Evolutionary conservation across 345 rosid species (phyloP).

Genomic region (Rhodomyrtus tomentosa): DNA sequence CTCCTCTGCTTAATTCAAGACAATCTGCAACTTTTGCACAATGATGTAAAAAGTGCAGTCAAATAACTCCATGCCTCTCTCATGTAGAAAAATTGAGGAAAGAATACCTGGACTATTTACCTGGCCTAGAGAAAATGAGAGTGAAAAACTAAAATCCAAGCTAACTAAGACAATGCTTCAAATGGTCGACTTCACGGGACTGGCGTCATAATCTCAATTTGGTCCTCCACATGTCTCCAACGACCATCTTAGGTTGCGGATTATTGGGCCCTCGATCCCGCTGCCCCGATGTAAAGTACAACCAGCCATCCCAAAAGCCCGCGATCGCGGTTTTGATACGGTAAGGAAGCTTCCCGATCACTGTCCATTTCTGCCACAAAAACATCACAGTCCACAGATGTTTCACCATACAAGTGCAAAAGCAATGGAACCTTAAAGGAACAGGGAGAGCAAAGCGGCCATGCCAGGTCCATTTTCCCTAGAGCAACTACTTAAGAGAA

Average conservation of each 20-base stretch:
- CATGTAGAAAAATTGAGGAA: not conserved
- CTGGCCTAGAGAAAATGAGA: not conserved
- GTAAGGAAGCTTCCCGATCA: constrained; percentile 71
- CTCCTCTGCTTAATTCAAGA: not conserved
- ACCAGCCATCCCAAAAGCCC: constrained; percentile 70
- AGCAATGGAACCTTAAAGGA: not conserved
- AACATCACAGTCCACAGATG: not conserved
- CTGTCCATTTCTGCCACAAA: constrained; percentile 65
- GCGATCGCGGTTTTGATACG: constrained; percentile 59
- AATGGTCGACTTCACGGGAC: not conserved
- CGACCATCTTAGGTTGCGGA: constrained; percentile 69
- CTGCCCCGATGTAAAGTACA: constrained; percentile 81
- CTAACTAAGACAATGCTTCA: not conserved
- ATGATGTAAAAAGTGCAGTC: not conserved
- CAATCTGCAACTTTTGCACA: not conserved
- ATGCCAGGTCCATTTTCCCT: not conserved
- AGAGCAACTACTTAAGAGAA: not conserved
- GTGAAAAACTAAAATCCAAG: not conserved
- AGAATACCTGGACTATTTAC: not conserved
- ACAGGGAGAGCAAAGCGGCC: not conserved
- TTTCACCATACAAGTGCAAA: not conserved
- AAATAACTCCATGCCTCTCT: not conserved
- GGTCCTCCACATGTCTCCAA: constrained; percentile 81
- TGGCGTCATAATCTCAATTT: constrained; percentile 31
- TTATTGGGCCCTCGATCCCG: constrained; percentile 70